Conservation (phyloP, 768 basidiomycete genomes). For the Amanita exitialis region DNA sequence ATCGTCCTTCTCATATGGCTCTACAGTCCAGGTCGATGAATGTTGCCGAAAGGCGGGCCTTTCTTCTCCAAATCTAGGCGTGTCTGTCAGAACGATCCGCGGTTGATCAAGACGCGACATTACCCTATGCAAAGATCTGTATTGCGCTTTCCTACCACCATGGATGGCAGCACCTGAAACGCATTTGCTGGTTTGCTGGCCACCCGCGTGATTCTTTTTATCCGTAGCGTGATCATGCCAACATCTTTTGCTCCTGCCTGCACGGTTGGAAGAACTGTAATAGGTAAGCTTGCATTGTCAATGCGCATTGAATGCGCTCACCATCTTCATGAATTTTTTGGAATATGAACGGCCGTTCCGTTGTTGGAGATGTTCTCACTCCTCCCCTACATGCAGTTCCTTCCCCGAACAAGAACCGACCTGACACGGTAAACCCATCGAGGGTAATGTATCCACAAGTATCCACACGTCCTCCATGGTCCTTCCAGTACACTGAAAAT, state of each 20-base stretch:
- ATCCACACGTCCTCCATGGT: conserved; percentile 41
- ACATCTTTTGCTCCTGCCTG: conserved; percentile 22
- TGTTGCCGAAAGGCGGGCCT: conserved; percentile 26
- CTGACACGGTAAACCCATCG: conserved; percentile 55
- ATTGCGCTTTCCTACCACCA: conserved; percentile 24
- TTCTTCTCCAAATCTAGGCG: conserved; percentile 40
- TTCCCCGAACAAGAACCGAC: conserved; percentile 47
- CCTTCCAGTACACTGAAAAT: conserved; percentile 58
- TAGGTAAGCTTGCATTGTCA: neutral
- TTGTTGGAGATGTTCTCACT: conserved; percentile 35
- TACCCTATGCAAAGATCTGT: conserved; percentile 40
- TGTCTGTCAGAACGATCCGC: conserved; percentile 4
- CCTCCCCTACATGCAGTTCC: conserved; percentile 47
- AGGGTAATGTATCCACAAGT: conserved; percentile 55
- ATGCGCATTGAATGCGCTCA: conserved; percentile 14
- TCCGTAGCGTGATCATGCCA: conserved; percentile 46
- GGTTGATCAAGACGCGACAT: conserved; percentile 5
- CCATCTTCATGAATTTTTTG: conserved; percentile 28
- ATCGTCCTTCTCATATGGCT: conserved; percentile 29
- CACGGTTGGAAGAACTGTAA: conserved; percentile 2
- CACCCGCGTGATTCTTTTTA: conserved; percentile 31
- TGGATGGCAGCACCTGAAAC: conserved; percentile 27
- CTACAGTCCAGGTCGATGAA: conserved; percentile 43
- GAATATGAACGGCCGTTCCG: conserved; percentile 57
- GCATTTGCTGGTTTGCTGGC: conserved; percentile 30